Base-by-base conservation (phyloP, 2,329 filamentous ascomycete genomes). In the Stagonosporopsis rhizophila region DNA sequence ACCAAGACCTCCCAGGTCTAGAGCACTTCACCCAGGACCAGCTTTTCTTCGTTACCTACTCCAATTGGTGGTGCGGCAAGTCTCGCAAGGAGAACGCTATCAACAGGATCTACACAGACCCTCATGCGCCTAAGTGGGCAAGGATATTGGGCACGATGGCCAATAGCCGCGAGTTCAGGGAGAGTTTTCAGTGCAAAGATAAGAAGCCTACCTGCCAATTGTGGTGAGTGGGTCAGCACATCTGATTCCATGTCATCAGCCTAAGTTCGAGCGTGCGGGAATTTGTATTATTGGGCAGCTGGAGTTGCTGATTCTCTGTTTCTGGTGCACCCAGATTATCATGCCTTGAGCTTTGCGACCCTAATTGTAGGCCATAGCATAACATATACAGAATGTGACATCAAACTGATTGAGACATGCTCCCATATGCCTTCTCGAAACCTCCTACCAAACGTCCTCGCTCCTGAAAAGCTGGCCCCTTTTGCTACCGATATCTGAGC, bases 151-250 rank as follows among this genome's bases (percentile, higher is more conserved):
- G 87, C 4, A 87, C 87, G 0, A 84, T 88, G 77, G 82, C 83
- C 0, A 91, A 91, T 66, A 89, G 87, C 27, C 80, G 81, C 25
- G 86, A 85, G 17, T 92, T 91, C 68, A 82, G 80, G 55, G 84
- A 89, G 71, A 85, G 84, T 9, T 91, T 91, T 72, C 78, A 84
- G 42, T 92, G 89, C 68, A 80, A 84, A 15, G 78, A 77, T 2
- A 88, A 86, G 77, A 81, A 89, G 70, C 88, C 88, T 0, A 84
- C 82, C 28, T 91, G 88, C 71, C 84, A 90, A 75, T 75, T 91
- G 54, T 91, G 88, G 88, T 91, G 27, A 45, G 11, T 11, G 19
- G n/a, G 9, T 6, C 8, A 11, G 7, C 27, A 30, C 11, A 9
- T 30, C 9, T 4, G 27, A 2, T 17, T 15, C 4, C 27, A 17